phyloP scores from a whole-genome alignment of 371 early-diverging fungal species.

The Syncephalastrum sp. region DNA sequence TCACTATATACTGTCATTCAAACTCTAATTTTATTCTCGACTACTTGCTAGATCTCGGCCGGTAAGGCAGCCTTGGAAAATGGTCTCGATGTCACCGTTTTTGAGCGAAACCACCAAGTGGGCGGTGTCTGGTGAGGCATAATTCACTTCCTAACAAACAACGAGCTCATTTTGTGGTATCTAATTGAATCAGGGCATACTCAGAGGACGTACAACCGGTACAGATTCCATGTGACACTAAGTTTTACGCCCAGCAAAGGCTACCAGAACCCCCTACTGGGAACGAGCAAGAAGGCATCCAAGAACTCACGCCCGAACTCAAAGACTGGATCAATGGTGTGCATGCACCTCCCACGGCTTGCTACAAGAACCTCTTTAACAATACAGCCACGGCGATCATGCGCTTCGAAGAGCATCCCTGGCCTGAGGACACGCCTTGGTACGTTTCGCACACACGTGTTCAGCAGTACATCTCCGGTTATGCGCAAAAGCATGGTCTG shows the following conservation, averaged over 20 bases:
- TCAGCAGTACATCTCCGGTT: conserved; percentile 28
- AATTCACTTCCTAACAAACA: background rate
- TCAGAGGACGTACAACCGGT: conserved; percentile 11
- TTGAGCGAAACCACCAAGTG: conserved; percentile 25
- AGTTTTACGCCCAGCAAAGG: background rate
- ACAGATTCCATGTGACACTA: background rate
- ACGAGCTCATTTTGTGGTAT: background rate
- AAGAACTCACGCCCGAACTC: background rate
- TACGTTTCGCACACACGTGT: conserved; percentile 28
- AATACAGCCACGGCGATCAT: conserved; percentile 22
- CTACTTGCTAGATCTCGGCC: conserved; percentile 22
- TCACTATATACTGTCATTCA: background rate
- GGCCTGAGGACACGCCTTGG: conserved; percentile 25
- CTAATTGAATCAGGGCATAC: background rate
- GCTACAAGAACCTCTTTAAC: conserved; percentile 12
- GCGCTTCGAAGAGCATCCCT: conserved; percentile 20
- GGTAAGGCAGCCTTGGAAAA: conserved; percentile 34
- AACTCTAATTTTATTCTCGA: conserved; percentile 1
- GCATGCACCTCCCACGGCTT: conserved; percentile 13
- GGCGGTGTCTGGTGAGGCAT: conserved; percentile 37
- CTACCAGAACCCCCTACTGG: background rate
- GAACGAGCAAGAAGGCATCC: background rate
- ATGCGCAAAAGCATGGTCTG: conserved; percentile 22
- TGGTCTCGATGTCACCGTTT: conserved; percentile 33
- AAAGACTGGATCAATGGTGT: conserved; percentile 16